Evolutionary conservation across 2,329 filamentous ascomycete genomes (phyloP).

Genomic region (Didymella lethalis): DNA sequence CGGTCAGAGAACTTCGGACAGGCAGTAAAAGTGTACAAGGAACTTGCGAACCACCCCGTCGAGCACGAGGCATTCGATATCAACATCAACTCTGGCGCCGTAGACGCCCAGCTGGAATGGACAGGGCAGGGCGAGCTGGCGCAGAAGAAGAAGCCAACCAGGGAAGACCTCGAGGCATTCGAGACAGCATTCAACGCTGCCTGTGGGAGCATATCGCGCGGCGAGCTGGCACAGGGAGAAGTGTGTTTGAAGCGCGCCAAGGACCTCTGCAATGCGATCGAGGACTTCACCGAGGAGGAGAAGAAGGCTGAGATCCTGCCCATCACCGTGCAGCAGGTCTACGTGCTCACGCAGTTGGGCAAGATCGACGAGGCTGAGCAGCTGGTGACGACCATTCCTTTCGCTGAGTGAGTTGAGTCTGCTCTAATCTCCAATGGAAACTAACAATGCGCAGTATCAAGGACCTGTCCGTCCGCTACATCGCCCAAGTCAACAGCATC

Average conservation of each 20-base stretch:
- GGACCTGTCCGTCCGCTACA: constrained; percentile 70
- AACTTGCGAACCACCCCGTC: constrained; percentile 60
- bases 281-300: constrained; percentile 77
- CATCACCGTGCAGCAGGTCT: constrained; percentile 79
- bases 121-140: constrained; percentile 62
- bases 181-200: constrained; percentile 84
- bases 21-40: constrained; percentile 69
- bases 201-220: constrained; percentile 74
- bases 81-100: constrained; percentile 76
- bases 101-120: constrained; percentile 77
- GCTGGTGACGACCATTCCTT: constrained; percentile 68
- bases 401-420: constrained; percentile 62
- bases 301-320: constrained; percentile 77
- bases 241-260: constrained; percentile 73
- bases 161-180: constrained; percentile 75
- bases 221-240: constrained; percentile 70
- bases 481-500: constrained; percentile 72
- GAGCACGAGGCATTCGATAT: constrained; percentile 76
- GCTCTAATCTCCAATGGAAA: not conserved
- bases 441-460: constrained; percentile 61
- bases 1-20: constrained; percentile 75
- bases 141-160: constrained; percentile 62
- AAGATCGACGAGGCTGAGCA: constrained; percentile 70
- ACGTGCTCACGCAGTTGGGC: constrained; percentile 72
- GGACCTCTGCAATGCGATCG: constrained; percentile 74